Evolutionary conservation across 768 basidiomycete species (phyloP).

Genomic region (Aureoboletus auriporus): DNA sequence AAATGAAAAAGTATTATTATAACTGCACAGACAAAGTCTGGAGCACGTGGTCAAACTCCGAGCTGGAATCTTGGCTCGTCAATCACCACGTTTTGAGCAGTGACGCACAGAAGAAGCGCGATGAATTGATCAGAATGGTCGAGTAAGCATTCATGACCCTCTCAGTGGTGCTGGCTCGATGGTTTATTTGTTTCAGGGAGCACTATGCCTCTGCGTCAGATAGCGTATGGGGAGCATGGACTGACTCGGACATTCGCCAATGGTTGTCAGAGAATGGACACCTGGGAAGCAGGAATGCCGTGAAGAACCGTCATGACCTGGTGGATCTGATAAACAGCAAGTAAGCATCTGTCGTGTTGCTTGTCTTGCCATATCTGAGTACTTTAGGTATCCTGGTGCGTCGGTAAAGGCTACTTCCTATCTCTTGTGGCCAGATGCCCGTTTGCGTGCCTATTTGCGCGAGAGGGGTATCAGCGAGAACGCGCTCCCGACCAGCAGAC

Average conservation of each 20-base stretch:
- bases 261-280: constrained; percentile 79
- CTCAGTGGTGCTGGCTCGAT: neutral
- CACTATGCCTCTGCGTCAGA: constrained; percentile 63
- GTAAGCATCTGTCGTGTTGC: constrained; percentile 33
- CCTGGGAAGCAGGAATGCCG: constrained; percentile 44
- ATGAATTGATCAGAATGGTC: constrained; percentile 76
- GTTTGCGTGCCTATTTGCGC: constrained; percentile 85
- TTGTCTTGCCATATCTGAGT: neutral
- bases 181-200: constrained; percentile 38
- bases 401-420: constrained; percentile 54
- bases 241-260: constrained; percentile 61
- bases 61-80: constrained; percentile 78
- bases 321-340: constrained; percentile 68
- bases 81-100: constrained; percentile 68
- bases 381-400: constrained; percentile 49
- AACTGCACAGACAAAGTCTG: constrained; percentile 49
- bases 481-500: constrained; percentile 58
- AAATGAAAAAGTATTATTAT: constrained; percentile 83
- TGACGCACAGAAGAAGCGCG: constrained; percentile 59
- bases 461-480: constrained; percentile 70
- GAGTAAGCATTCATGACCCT: constrained; percentile 37
- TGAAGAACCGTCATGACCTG: constrained; percentile 70
- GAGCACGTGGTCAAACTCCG: constrained; percentile 71
- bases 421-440: constrained; percentile 88
- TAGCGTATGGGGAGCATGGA: constrained; percentile 66